Evolutionary conservation across 495 filamentous ascomycete species (phyloP).

Genomic region (Opeltia flavorubescens): DNA sequence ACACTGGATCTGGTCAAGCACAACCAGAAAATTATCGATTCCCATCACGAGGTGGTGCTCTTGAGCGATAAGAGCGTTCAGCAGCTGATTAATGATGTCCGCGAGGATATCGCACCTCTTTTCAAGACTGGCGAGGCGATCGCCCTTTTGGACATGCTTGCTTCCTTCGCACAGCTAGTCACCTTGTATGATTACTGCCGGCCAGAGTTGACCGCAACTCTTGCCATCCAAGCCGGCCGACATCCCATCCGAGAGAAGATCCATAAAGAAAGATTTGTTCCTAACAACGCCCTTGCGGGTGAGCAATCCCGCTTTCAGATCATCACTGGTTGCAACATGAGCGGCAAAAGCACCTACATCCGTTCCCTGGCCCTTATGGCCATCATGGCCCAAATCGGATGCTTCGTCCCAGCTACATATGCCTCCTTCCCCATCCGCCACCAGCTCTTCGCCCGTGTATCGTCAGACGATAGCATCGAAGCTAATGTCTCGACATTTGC

Average conservation of each 20-base stretch:
- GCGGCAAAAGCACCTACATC: slow-evolving; percentile 95
- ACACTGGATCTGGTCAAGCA: slow-evolving; percentile 70
- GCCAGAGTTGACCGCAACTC: slow-evolving; percentile 56
- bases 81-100: slow-evolving; percentile 50
- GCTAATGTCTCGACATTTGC: slow-evolving; percentile 88
- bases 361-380: slow-evolving; percentile 69
- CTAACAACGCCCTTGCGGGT: slow-evolving; percentile 80
- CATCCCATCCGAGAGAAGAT: slow-evolving; percentile 79
- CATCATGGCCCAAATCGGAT: slow-evolving; percentile 88
- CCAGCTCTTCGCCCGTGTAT: slow-evolving; percentile 76
- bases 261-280: slow-evolving; percentile 49
- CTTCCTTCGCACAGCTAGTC: slow-evolving; percentile 65
- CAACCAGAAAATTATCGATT: slow-evolving; percentile 61
- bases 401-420: slow-evolving; percentile 75
- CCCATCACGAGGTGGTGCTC: slow-evolving; percentile 65
- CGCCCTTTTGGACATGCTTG: slow-evolving; percentile 86
- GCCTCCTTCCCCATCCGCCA: slow-evolving; percentile 69
- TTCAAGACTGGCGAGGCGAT: slow-evolving; percentile 75
- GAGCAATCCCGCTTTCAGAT: slow-evolving; percentile 72
- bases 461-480: slow-evolving; percentile 77
- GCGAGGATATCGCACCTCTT: slow-evolving; percentile 50
- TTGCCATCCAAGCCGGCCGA: slow-evolving; percentile 67
- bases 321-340: slow-evolving; percentile 97
- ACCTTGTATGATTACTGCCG: slow-evolving; percentile 67
- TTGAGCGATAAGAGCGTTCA: slow-evolving; percentile 58